Evolutionary conservation across 2,329 filamentous ascomycete species (phyloP).

Genomic region (Trichoderma gracile): DNA sequence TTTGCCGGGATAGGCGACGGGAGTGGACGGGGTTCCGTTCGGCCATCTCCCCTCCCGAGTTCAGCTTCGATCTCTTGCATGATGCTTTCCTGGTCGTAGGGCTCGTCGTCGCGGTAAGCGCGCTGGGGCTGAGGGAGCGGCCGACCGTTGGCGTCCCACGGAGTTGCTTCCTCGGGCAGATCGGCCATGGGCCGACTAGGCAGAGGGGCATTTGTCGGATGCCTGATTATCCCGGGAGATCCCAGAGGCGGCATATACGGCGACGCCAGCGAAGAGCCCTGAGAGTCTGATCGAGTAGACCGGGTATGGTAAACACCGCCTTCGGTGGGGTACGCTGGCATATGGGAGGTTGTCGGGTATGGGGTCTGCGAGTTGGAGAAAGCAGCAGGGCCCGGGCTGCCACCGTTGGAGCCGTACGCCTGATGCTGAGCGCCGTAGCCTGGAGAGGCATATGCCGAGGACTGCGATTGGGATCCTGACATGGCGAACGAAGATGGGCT

Average conservation of each 20-base stretch:
- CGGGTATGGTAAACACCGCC: constrained; percentile 48
- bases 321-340: constrained; percentile 54
- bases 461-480: constrained; percentile 30
- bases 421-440: constrained; percentile 30
- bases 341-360: constrained; percentile 55
- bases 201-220: constrained; percentile 61
- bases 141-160: constrained; percentile 44
- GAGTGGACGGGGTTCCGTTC: constrained; percentile 39
- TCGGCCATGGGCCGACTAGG: constrained; percentile 55
- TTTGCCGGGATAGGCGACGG: constrained; percentile 41
- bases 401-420: constrained; percentile 43
- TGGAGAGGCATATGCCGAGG: constrained; percentile 42
- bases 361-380: constrained; percentile 46
- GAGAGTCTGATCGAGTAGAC: constrained; percentile 52
- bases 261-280: constrained; percentile 50
- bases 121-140: constrained; percentile 21
- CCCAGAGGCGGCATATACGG: constrained; percentile 45
- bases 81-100: constrained; percentile 52
- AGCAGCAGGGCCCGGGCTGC: constrained; percentile 41
- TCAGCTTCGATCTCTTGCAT: constrained; percentile 61
- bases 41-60: constrained; percentile 41
- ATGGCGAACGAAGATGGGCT: constrained; percentile 38
- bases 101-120: constrained; percentile 40
- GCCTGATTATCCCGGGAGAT: constrained; percentile 52
- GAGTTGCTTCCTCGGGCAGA: constrained; percentile 45